Evolutionary conservation across 108 stramenopile species (phyloP).

Genomic region (Cyclotella atomus): DNA sequence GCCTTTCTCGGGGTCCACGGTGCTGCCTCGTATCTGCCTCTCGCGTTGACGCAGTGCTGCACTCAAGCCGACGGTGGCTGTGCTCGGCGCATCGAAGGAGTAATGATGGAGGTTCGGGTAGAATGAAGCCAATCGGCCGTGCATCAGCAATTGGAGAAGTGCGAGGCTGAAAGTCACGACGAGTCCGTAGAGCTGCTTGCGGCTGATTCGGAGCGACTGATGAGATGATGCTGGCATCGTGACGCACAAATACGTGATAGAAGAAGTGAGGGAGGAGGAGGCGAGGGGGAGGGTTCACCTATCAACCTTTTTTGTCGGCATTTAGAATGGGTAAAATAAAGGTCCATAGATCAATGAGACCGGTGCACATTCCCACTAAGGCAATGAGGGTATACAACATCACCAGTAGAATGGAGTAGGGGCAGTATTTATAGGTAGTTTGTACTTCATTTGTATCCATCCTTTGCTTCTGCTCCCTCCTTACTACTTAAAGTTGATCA

Average conservation of each 20-base stretch:
- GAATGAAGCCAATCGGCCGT: too few species aligned
- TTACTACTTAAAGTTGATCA: background rate
- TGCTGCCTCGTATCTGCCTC: background rate
- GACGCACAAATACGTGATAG: too few species aligned
- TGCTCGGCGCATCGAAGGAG: background rate
- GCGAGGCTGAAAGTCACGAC: too few species aligned
- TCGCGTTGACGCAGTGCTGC: background rate
- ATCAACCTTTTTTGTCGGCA: too few species aligned
- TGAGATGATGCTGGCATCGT: too few species aligned
- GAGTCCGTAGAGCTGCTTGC: too few species aligned
- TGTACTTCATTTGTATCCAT: background rate
- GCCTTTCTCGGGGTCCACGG: background rate
- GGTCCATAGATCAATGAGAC: conserved; percentile 2
- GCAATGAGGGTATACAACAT: background rate
- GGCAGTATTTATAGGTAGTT: background rate
- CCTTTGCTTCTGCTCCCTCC: background rate
- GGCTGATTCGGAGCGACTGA: too few species aligned
- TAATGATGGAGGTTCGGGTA: background rate
- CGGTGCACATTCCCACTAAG: background rate
- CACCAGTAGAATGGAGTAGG: background rate
- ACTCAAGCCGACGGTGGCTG: background rate
- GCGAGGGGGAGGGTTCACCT: too few species aligned
- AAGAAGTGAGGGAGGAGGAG: too few species aligned
- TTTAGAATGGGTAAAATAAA: too few species aligned
- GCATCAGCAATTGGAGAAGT: too few species aligned